Base-by-base conservation (phyloP, 345 rosid species). In the Hibiscus trionum region DNA sequence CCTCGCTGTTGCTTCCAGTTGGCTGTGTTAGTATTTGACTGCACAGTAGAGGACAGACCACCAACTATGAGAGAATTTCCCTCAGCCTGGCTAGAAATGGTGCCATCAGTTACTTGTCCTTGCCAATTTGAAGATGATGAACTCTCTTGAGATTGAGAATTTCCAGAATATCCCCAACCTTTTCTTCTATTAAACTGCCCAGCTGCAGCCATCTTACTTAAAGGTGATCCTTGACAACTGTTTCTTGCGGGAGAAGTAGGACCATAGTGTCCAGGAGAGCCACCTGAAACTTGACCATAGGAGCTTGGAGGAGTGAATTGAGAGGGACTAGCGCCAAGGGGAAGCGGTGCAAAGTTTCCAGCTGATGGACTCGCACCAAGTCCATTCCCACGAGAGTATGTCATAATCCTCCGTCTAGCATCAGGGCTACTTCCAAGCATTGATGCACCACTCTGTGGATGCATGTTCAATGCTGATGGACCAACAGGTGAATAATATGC, bases 211-310 rank as follows among this genome's bases (percentile, higher is more conserved):
- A 85, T 75, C 81, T 96, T 96, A 63, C 97, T 96, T 37, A 96
- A 79, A 42, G 99, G 97, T 70, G 99, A 96, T 66, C 98, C 98
- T 69, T 93, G 97, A 76, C 83, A 79, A 84, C 89, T 88, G 78
- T 84, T 89, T 81, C 98, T 88, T 75, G 85, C 99, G 0, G 97
- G 98, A 70, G 99, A 96, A 26, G 95, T 82, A 27, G 99, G 97
- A 31, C 97, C 99, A 85, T 89, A 92, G 76, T 91, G 93, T 63
- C 98, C 97, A 73, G 97, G 96, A 81, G 98, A 90, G 57, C 98
- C 90, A 77, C 78, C 67, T 46, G 93, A 81, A 77, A 81, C 76
- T 61, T 90, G 96, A 83, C 82, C 57, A 73, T 82, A 88, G 55
- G 97, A 80, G 81, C 77, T 85, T 53, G 98, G 97, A 61, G 99